Percentiles rank a stretch among this genome's conserved stretches.
Evolutionary conservation across 441 rosid species (phyloP).

Genomic region (Euphorbia neoarborescens): DNA sequence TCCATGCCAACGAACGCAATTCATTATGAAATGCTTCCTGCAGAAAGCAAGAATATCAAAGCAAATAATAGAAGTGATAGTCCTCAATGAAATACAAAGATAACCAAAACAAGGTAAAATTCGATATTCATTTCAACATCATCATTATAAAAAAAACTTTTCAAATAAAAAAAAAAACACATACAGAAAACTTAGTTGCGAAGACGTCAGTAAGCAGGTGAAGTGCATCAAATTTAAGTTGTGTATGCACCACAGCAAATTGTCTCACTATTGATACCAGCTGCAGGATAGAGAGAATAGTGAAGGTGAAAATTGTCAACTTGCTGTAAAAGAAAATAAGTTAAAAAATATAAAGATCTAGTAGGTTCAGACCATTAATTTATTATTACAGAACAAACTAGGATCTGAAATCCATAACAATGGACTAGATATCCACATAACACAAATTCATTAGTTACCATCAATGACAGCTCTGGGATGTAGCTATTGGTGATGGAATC

Average conservation of each 20-base stretch:
- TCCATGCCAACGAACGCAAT: slow-evolving; percentile 39
- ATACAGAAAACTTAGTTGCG: slow-evolving; percentile 52
- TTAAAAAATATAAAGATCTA: not conserved
- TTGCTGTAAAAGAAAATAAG: not conserved
- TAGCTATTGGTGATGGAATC: slow-evolving; percentile 31
- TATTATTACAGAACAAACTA: not conserved
- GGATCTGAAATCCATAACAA: not conserved
- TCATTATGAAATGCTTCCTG: slow-evolving; percentile 55
- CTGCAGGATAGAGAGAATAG: slow-evolving; percentile 30
- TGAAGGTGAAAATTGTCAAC: not conserved
- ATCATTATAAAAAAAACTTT: too few species aligned
- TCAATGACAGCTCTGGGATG: slow-evolving; percentile 45
- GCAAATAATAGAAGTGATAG: slow-evolving; percentile 12
- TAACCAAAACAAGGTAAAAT: not conserved
- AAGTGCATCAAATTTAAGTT: slow-evolving; percentile 75
- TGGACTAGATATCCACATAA: not conserved
- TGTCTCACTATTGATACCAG: slow-evolving; percentile 52
- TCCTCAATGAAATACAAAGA: not conserved
- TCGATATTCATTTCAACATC: not conserved
- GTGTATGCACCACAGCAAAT: slow-evolving; percentile 72
- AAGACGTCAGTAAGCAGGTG: slow-evolving; percentile 64
- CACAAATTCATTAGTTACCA: slow-evolving; percentile 41
- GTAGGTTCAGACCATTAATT: not conserved
- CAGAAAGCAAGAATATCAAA: slow-evolving; percentile 14
- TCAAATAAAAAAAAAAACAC: slow-evolving; percentile 21